A percentile compares a stretch with the other conserved stretches of the same genome.
Conservation (phyloP, 1,284 basidiomycete species). For the Trametes hirsuta region DNA sequence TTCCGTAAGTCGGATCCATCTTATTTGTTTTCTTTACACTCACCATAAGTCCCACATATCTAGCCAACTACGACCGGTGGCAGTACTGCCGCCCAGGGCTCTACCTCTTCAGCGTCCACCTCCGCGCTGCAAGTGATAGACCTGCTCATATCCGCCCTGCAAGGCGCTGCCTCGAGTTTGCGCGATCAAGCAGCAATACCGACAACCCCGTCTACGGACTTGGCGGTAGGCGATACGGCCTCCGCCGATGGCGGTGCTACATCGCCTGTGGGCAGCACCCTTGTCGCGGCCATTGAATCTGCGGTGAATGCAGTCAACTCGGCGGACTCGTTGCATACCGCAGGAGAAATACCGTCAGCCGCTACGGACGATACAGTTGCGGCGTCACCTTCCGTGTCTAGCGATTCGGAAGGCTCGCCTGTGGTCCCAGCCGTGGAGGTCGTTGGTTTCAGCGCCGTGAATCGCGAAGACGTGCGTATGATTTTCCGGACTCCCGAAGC, state of each 20-base stretch:
- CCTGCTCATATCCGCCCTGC: constrained; percentile 8
- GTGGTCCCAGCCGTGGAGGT: constrained; percentile 3
- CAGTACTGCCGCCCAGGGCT: not conserved
- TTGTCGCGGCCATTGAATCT: not conserved
- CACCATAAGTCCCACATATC: not conserved
- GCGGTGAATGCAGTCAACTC: not conserved
- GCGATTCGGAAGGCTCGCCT: not conserved
- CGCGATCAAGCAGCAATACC: not conserved
- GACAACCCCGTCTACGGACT: not conserved
- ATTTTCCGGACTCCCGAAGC: not conserved
- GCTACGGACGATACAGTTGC: not conserved
- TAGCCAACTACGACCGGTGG: not conserved
- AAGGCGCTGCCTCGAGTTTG: constrained; percentile 1
- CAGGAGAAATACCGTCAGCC: not conserved
- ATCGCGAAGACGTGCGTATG: constrained; percentile 2
- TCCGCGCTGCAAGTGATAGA: constrained; percentile 9
- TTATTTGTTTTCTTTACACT: not conserved
- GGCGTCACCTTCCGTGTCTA: not conserved
- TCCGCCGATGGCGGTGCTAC: not conserved
- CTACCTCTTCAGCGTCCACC: not conserved
- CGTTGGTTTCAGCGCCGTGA: constrained; percentile 6
- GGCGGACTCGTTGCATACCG: not conserved
- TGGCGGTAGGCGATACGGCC: not conserved
- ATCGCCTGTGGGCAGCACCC: no score
- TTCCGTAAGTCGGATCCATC: not conserved